A percentile compares a stretch with the other conserved stretches of the same genome.
phyloP scores from a whole-genome alignment of 225 moss, liverwort and hornwort species.

The Polytrichum commune region DNA sequence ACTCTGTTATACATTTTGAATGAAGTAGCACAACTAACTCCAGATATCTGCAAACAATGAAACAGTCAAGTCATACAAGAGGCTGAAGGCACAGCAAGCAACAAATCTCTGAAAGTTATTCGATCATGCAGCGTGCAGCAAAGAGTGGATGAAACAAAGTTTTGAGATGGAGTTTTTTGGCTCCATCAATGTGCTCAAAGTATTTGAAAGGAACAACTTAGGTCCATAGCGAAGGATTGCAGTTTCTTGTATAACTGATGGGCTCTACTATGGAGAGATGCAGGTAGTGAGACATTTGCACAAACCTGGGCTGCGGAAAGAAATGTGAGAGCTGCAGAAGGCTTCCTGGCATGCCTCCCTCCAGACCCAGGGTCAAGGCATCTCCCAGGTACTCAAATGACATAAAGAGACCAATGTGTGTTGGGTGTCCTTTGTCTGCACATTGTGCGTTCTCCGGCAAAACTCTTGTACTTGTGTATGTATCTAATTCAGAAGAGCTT shows the following conservation, averaged over 20 bases:
- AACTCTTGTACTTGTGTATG: too few relatives aligned
- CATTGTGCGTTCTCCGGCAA: too few relatives aligned
- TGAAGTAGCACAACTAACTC: constrained; percentile 32
- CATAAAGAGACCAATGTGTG: too few relatives aligned
- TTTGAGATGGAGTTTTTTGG: neutral
- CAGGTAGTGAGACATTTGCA: neutral
- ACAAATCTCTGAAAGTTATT: neutral
- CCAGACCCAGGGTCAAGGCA: constrained; percentile 12
- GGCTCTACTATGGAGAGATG: too few relatives aligned
- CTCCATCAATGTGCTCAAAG: neutral
- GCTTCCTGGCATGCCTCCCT: constrained; percentile 27
- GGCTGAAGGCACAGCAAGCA: neutral
- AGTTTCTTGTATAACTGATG: too few relatives aligned
- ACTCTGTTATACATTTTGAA: constrained; percentile 19
- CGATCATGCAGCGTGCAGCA: neutral
- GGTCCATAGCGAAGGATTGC: neutral
- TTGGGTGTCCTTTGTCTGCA: too few relatives aligned
- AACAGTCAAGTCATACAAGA: neutral
- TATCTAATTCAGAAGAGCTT: neutral
- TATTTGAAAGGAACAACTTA: neutral
- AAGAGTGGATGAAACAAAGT: neutral
- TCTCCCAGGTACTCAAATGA: neutral
- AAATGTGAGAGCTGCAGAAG: constrained; percentile 26
- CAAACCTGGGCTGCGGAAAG: constrained; percentile 32
- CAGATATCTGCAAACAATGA: constrained; percentile 11